Percentiles rank a stretch among this genome's conserved stretches.
Conservation (phyloP, 352 stramenopile genomes). For the Chrysophaeum taylorii region DNA sequence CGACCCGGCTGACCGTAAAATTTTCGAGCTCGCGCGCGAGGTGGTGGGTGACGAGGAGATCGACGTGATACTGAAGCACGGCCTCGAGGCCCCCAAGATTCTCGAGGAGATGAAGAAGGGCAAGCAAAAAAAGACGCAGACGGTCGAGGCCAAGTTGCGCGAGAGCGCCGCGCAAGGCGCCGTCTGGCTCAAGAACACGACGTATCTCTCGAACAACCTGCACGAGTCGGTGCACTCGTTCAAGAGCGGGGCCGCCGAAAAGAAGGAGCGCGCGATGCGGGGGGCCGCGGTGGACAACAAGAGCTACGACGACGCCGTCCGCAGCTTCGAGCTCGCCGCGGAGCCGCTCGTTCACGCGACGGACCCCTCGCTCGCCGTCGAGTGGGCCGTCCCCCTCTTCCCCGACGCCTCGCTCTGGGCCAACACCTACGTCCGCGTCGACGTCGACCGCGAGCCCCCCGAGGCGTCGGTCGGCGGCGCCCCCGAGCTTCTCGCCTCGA, state of each 20-base stretch:
- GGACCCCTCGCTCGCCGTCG: background rate
- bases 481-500: background rate
- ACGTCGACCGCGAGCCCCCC: background rate
- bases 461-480: background rate
- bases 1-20: no score
- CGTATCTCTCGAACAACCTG: constrained; percentile 10
- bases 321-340: background rate
- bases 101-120: no score
- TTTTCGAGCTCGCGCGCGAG: no score
- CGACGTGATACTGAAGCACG: no score
- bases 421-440: background rate
- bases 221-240: background rate
- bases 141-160: no score
- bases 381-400: background rate
- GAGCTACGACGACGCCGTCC: background rate
- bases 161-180: background rate
- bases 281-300: background rate
- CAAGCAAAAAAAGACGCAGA: no score
- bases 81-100: no score
- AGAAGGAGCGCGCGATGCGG: background rate
- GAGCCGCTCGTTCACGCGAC: background rate
- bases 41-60: no score
- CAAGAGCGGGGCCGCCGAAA: background rate
- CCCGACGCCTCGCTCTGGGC: background rate
- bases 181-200: constrained; percentile 15